Evolutionary conservation across 108 stramenopile genomes (phyloP).

Genomic region (Skeletonema menzelii): DNA sequence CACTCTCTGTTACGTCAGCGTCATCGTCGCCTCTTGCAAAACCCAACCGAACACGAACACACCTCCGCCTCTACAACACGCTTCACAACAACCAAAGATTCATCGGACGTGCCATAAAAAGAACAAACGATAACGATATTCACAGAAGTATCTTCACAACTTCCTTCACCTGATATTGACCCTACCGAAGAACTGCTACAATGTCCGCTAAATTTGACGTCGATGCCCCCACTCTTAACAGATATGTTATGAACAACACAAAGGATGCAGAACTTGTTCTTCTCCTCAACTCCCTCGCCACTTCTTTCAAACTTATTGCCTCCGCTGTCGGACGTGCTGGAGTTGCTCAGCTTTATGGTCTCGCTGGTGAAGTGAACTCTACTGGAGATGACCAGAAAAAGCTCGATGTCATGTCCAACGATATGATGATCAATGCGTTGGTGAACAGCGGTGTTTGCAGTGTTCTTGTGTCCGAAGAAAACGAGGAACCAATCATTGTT

Average conservation of each 20-base stretch:
- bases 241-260: constrained; percentile 84
- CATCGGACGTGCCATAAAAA: not conserved
- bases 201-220: constrained; percentile 62
- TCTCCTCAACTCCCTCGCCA: constrained; percentile 83
- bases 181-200: constrained; percentile 12
- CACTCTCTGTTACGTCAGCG: not conserved
- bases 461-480: constrained; percentile 97
- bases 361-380: constrained; percentile 95
- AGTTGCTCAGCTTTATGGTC: constrained; percentile 91
- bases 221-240: constrained; percentile 78
- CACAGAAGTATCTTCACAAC: not conserved
- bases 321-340: constrained; percentile 88
- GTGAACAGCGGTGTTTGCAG: constrained; percentile 89
- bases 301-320: constrained; percentile 89
- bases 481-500: constrained; percentile 97
- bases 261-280: constrained; percentile 84
- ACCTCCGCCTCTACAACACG: too few species aligned
- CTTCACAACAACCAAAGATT: too few species aligned
- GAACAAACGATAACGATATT: too few species aligned
- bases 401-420: constrained; percentile 98
- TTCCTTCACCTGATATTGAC: not conserved
- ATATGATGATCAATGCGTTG: constrained; percentile 98
- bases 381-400: constrained; percentile 99
- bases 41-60: too few species aligned
- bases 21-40: too few species aligned